Percentiles rank a stretch among this genome's conserved stretches.
phyloP scores from a whole-genome alignment of 2,329 filamentous ascomycete species.

The Penicillium sp. region DNA sequence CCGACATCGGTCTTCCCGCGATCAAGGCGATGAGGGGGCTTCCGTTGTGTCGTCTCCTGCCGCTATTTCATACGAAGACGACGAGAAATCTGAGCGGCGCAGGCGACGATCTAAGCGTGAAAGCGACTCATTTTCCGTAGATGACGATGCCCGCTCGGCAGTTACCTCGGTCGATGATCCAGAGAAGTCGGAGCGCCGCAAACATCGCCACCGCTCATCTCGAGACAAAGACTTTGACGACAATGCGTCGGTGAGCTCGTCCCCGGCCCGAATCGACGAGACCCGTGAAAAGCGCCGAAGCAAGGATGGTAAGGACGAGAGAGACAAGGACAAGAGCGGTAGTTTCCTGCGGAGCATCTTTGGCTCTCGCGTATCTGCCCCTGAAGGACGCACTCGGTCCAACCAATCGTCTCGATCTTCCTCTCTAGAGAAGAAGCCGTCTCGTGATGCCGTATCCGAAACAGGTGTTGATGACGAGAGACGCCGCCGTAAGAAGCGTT shows the following conservation, averaged over 20 bases:
- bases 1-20: conserved; percentile 19
- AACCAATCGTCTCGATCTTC: conserved; percentile 17
- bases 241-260: conserved; percentile 31
- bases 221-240: conserved; percentile 32
- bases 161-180: conserved; percentile 5
- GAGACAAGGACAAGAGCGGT: conserved; percentile 28
- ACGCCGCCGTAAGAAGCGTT: conserved; percentile 43
- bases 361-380: conserved; percentile 30
- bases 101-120: conserved; percentile 22
- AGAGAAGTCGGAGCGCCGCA: conserved; percentile 17
- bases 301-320: conserved; percentile 26
- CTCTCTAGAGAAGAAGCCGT: conserved; percentile 23
- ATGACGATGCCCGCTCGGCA: conserved; percentile 3
- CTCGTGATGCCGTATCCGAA: conserved; percentile 34
- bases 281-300: conserved; percentile 25
- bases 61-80: conserved; percentile 2
- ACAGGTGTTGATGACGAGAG: conserved; percentile 34
- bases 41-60: background rate
- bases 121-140: conserved; percentile 2
- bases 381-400: conserved; percentile 16
- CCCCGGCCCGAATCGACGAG: conserved; percentile 29
- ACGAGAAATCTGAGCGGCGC: conserved; percentile 22
- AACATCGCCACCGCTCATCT: conserved; percentile 20
- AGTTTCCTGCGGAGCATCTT: conserved; percentile 37
- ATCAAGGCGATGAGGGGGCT: conserved; percentile 30